Conservation (phyloP, 495 filamentous ascomycete species). For the Penicillium cinerascens region DNA sequence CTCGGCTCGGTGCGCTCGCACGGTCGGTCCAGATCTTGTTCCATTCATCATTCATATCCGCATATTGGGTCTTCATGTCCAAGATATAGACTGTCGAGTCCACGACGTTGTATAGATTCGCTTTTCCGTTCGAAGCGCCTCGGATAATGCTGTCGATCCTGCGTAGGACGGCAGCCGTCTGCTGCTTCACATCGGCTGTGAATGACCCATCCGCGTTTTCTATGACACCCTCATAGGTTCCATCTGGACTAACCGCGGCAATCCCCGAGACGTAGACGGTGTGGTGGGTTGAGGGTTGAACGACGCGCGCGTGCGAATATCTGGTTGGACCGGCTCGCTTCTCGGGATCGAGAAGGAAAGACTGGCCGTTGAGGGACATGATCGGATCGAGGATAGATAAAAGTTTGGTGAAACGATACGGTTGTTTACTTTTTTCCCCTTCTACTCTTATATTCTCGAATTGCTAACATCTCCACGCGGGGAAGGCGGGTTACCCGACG, state of each 20-base stretch:
- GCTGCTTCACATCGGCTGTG: constrained; percentile 25
- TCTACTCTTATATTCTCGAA: too few species aligned
- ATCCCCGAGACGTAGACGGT: constrained; percentile 36
- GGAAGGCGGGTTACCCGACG: too few species aligned
- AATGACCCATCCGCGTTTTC: constrained; percentile 31
- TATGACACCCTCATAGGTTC: constrained; percentile 24
- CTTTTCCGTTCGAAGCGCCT: constrained; percentile 30
- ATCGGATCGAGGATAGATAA: not conserved
- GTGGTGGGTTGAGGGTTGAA: constrained; percentile 24
- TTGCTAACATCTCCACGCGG: too few species aligned
- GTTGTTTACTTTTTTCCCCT: too few species aligned
- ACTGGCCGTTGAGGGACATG: constrained; percentile 31
- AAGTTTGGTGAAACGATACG: too few species aligned
- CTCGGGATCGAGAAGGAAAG: constrained; percentile 34
- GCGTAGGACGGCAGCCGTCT: constrained; percentile 32
- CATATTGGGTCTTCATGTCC: constrained; percentile 36
- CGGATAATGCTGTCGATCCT: constrained; percentile 34
- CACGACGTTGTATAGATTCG: constrained; percentile 29
- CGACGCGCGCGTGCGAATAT: constrained; percentile 32
- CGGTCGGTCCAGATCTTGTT: constrained; percentile 34
- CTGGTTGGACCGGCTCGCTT: constrained; percentile 19
- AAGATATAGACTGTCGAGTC: constrained; percentile 33
- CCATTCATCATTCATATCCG: constrained; percentile 42
- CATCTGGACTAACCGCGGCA: constrained; percentile 17
- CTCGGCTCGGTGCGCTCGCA: constrained; percentile 28